Conservation (phyloP, 2,329 filamentous ascomycete genomes). For the Lasiodiplodia gonubiensis region DNA sequence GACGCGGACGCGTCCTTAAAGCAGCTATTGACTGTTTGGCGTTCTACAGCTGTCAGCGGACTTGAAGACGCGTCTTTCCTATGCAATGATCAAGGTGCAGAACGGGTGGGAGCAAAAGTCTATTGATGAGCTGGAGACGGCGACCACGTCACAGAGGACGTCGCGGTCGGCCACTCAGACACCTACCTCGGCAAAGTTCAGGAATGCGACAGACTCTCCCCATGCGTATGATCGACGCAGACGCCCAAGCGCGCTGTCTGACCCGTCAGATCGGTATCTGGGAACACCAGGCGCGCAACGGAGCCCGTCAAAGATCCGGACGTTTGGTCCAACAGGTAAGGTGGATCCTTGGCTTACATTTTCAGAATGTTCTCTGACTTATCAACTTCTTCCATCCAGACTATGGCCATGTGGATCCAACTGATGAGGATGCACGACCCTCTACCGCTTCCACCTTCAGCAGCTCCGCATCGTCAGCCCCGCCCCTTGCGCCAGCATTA, state of each 20-base stretch:
- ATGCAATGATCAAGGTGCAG: conserved; percentile 90
- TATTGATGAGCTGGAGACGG: conserved; percentile 73
- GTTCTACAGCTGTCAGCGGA: conserved; percentile 71
- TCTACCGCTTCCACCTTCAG: conserved; percentile 40
- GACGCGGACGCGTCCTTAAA: conserved; percentile 24
- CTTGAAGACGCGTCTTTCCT: conserved; percentile 82
- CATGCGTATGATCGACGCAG: conserved; percentile 32
- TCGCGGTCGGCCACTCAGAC: conserved; percentile 26
- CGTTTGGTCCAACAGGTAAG: conserved; percentile 16
- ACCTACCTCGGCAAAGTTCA: conserved; percentile 30
- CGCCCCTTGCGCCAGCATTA: conserved; percentile 42
- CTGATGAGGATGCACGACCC: conserved; percentile 38
- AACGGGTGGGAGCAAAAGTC: conserved; percentile 84
- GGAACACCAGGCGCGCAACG: conserved; percentile 37
- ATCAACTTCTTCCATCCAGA: not conserved
- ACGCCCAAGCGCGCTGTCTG: conserved; percentile 45
- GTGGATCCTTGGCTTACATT: conserved; percentile 3
- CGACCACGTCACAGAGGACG: conserved; percentile 31
- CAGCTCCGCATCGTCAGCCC: conserved; percentile 32
- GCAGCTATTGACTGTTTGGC: conserved; percentile 30
- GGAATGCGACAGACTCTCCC: conserved; percentile 41
- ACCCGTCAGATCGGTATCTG: conserved; percentile 42
- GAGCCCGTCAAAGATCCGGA: conserved; percentile 11
- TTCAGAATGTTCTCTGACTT: not conserved
- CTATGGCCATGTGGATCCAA: conserved; percentile 31